Conservation (phyloP, 2,329 filamentous ascomycete genomes). For the Fusarium secorum region DNA sequence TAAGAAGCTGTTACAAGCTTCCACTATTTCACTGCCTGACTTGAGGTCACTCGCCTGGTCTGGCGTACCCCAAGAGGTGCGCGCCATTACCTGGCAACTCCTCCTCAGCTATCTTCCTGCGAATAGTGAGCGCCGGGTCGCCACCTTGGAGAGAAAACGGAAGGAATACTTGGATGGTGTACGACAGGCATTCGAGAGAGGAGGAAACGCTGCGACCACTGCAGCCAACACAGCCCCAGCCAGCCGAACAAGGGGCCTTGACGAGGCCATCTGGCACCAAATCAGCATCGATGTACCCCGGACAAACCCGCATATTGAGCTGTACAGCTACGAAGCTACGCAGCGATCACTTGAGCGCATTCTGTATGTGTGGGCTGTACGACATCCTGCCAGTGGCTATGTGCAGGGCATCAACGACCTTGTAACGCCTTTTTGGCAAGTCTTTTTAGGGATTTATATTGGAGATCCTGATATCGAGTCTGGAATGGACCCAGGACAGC, state of each 20-base stretch:
- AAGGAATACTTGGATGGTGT: conserved; percentile 98
- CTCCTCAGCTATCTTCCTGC: conserved; percentile 94
- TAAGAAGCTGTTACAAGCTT: conserved; percentile 92
- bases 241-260: conserved; percentile 71
- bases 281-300: conserved; percentile 98
- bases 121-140: conserved; percentile 91
- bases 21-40: conserved; percentile 84
- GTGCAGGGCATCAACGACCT: conserved; percentile 99
- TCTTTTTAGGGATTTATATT: conserved; percentile 93
- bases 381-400: conserved; percentile 96
- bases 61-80: conserved; percentile 91
- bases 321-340: conserved; percentile 96
- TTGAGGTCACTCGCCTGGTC: conserved; percentile 91
- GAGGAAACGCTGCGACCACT: conserved; percentile 57
- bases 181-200: conserved; percentile 72
- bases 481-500: conserved; percentile 95
- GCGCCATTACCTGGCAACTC: conserved; percentile 98
- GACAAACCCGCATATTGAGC: conserved; percentile 93
- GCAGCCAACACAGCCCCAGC: conserved; percentile 53
- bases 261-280: conserved; percentile 99
- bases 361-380: conserved; percentile 95
- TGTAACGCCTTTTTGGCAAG: conserved; percentile 97
- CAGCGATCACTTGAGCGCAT: conserved; percentile 94
- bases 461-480: conserved; percentile 91
- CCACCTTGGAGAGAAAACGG: conserved; percentile 89